Percentiles rank a stretch among this genome's conserved stretches.
These are phyloP conservation scores for Gynochthodes officinalis DNA, from an alignment of 257 asterid species.

Conservation along the genomic window DNA sequence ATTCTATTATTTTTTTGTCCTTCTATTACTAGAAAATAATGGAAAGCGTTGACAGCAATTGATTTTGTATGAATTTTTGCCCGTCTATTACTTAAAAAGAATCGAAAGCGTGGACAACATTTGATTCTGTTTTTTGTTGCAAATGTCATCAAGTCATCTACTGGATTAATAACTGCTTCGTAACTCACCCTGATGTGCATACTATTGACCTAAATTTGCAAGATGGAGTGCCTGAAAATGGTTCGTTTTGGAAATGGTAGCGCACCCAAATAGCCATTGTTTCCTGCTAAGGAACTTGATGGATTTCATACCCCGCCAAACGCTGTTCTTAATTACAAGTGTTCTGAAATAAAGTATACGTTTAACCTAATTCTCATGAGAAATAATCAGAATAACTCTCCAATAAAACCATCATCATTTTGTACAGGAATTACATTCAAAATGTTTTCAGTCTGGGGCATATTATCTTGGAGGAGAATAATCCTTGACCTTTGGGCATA, in stretches of 20 bases:
- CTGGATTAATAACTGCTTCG: not conserved
- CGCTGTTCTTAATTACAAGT: too few species aligned
- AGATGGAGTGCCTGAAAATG: not conserved
- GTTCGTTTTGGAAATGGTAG: not conserved
- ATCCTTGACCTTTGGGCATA: too few species aligned
- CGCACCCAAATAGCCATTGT: not conserved
- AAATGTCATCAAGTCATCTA: not conserved
- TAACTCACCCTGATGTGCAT: not conserved
- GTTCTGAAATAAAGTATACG: too few species aligned
- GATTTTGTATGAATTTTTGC: not conserved
- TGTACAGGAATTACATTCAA: not conserved
- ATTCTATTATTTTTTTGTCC: slow-evolving; percentile 3
- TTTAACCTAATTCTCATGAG: not conserved
- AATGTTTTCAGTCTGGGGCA: not conserved
- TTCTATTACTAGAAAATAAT: not conserved
- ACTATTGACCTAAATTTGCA: not conserved
- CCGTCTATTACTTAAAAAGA: not conserved
- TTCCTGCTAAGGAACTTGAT: not conserved
- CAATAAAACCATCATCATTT: not conserved
- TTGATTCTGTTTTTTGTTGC: not conserved
- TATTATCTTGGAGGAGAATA: not conserved
- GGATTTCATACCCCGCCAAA: too few species aligned
- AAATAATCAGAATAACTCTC: not conserved
- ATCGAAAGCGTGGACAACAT: not conserved
- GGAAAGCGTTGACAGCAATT: not conserved